Evolutionary conservation across 2,329 filamentous ascomycete species (phyloP).

Genomic region (Monosporascus ibericus): DNA sequence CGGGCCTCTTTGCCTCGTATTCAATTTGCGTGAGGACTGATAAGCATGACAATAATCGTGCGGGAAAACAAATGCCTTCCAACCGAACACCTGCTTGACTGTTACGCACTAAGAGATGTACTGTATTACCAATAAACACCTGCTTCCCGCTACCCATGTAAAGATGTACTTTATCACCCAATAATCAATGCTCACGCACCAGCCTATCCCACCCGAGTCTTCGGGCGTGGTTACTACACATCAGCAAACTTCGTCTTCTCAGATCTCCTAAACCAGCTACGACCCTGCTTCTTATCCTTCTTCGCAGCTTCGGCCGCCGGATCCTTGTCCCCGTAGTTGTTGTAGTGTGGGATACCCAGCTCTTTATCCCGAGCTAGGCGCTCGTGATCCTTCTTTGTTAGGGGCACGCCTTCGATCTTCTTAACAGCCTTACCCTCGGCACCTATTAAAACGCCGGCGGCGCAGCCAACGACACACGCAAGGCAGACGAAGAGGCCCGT

Average conservation of each 20-base stretch:
- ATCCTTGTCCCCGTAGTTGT: constrained; percentile 47
- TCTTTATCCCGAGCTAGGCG: constrained; percentile 47
- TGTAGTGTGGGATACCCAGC: constrained; percentile 52
- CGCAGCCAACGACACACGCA: constrained; percentile 62
- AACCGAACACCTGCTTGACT: neutral
- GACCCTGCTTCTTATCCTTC: constrained; percentile 19
- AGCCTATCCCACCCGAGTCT: too few relatives aligned
- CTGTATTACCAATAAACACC: neutral
- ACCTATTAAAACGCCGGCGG: constrained; percentile 65
- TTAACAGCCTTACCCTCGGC: constrained; percentile 68
- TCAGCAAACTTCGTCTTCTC: constrained; percentile 10
- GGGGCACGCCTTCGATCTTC: constrained; percentile 61
- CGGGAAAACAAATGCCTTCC: neutral
- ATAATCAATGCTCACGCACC: too few relatives aligned
- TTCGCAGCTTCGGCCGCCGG: constrained; percentile 36
- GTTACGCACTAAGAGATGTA: neutral
- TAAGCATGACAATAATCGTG: too few relatives aligned
- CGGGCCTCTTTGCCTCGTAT: too few relatives aligned
- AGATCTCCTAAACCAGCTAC: constrained; percentile 8
- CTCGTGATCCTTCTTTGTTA: constrained; percentile 49
- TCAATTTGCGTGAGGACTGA: too few relatives aligned
- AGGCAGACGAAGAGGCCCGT: constrained; percentile 74
- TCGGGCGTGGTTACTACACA: neutral
- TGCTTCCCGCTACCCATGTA: too few relatives aligned
- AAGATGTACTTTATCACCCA: neutral